Conservation (phyloP, 169 alveolate genomes). For the Babesia gibsoni region DNA sequence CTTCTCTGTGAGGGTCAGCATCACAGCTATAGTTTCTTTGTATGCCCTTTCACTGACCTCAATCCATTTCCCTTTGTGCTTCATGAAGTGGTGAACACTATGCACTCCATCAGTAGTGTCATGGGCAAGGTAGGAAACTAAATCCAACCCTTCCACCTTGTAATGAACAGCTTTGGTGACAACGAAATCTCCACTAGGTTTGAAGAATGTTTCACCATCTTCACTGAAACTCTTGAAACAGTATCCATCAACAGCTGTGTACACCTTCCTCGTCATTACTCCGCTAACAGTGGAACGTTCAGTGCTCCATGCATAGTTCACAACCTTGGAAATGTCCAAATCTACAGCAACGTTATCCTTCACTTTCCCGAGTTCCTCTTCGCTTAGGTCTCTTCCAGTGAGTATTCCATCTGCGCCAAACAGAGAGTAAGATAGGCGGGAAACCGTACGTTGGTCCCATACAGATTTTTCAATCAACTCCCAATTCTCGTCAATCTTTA, state of each 20-base stretch:
- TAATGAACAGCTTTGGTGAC: slow-evolving; percentile 22
- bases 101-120: background rate
- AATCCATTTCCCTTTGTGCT: background rate
- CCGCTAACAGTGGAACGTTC: background rate
- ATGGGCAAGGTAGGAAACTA: background rate
- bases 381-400: background rate
- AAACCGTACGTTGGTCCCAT: background rate
- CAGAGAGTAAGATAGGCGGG: background rate
- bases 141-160: slow-evolving; percentile 11
- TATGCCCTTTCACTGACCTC: background rate
- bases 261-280: slow-evolving; percentile 3
- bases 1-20: no score
- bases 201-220: background rate
- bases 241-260: slow-evolving; percentile 4
- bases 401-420: background rate
- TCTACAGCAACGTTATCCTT: background rate
- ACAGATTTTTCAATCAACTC: background rate
- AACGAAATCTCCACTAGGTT: slow-evolving; percentile 2
- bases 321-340: background rate
- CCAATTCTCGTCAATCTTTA: background rate
- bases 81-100: background rate
- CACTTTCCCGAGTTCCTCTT: background rate
- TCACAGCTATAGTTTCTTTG: no score
- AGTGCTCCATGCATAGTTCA: slow-evolving; percentile 1
- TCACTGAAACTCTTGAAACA: background rate